Conservation (phyloP, 2,329 filamentous ascomycete genomes). For the Apiospora koreana region DNA sequence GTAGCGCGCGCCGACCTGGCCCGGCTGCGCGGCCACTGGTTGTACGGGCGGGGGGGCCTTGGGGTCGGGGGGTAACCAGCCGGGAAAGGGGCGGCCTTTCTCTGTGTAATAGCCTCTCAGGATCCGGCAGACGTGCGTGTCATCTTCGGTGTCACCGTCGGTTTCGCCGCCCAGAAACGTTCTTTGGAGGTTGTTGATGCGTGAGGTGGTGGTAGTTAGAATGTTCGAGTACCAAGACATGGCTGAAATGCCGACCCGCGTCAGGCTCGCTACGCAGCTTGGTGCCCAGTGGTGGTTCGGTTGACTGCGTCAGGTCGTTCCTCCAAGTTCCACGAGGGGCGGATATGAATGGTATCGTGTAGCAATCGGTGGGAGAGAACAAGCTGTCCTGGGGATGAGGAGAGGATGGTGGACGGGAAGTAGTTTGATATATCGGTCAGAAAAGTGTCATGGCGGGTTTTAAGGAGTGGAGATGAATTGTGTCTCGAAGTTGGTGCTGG, state of each 20-base stretch:
- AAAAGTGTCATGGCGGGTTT: slow-evolving; percentile 7
- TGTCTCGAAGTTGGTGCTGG: slow-evolving; percentile 3
- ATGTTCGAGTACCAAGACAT: slow-evolving; percentile 84
- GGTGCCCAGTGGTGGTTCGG: neutral
- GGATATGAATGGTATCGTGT: neutral
- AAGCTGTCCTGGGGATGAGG: neutral
- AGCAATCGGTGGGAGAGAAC: neutral
- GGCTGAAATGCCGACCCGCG: slow-evolving; percentile 13
- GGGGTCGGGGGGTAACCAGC: slow-evolving; percentile 90
- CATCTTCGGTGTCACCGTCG: slow-evolving; percentile 79
- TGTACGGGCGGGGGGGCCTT: slow-evolving; percentile 64
- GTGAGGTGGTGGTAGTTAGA: slow-evolving; percentile 64
- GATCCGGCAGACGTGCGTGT: slow-evolving; percentile 92
- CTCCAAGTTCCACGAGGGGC: slow-evolving; percentile 3
- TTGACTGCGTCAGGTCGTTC: neutral
- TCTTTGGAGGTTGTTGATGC: slow-evolving; percentile 66
- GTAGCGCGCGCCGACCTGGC: slow-evolving; percentile 55
- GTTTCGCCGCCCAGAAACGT: slow-evolving; percentile 68
- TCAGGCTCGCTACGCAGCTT: neutral
- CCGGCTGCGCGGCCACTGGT: slow-evolving; percentile 53
- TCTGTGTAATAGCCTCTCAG: slow-evolving; percentile 91
- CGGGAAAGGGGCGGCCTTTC: slow-evolving; percentile 77
- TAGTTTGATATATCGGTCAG: neutral
- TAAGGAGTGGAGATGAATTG: neutral
- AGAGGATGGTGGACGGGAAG: neutral